Percentiles rank a stretch among this genome's conserved stretches.
Conservation (phyloP, 345 rosid species). For the Populus pruinosa region DNA sequence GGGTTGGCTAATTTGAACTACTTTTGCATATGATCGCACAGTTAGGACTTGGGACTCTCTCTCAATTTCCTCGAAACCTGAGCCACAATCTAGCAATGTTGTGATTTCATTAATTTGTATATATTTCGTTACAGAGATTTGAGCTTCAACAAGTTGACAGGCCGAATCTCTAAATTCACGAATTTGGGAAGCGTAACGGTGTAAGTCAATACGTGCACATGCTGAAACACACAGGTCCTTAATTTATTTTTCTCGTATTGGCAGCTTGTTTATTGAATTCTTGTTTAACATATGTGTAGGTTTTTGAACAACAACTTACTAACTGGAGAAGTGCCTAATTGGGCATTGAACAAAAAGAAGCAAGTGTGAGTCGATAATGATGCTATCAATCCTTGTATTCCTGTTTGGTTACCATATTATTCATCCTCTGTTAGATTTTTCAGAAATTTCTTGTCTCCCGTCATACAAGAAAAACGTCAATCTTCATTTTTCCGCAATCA, state of each 20-base stretch:
- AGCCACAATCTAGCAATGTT: too few species aligned
- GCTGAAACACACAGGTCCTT: background rate
- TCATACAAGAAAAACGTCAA: background rate
- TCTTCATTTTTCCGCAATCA: background rate
- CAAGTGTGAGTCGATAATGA: slow-evolving; percentile 41
- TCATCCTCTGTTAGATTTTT: background rate
- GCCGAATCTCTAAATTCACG: slow-evolving; percentile 42
- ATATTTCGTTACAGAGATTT: slow-evolving; percentile 52
- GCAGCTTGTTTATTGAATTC: background rate
- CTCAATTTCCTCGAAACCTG: background rate
- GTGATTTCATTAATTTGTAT: background rate
- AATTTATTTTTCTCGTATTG: background rate
- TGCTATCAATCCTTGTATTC: background rate
- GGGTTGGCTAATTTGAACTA: slow-evolving; percentile 5
- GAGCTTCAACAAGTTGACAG: slow-evolving; percentile 68
- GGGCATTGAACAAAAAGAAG: slow-evolving; percentile 24
- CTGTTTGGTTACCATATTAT: background rate
- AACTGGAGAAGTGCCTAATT: slow-evolving; percentile 55
- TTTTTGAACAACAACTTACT: slow-evolving; percentile 70
- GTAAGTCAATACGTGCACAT: slow-evolving; percentile 36
- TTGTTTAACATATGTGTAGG: slow-evolving; percentile 28
- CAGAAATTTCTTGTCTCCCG: background rate
- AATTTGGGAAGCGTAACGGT: background rate
- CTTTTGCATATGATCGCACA: too few species aligned
- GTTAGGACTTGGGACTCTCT: too few species aligned